These are phyloP conservation scores for Asterophora lycoperdoides DNA, from an alignment of 768 basidiomycete species.

Conservation along the genomic window DNA sequence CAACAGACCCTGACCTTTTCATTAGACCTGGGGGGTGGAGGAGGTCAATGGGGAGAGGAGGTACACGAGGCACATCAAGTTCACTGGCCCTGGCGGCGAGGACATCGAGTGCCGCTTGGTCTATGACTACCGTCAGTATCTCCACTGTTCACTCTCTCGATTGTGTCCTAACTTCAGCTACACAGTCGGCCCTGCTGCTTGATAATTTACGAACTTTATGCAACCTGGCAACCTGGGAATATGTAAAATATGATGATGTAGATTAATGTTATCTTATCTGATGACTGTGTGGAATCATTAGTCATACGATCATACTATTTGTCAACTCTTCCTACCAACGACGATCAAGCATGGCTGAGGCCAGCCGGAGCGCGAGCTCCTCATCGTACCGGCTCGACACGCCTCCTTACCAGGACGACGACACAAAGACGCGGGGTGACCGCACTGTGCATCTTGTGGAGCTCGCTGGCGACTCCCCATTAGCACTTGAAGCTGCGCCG, in stretches of 20 bases:
- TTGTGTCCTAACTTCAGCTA: neutral
- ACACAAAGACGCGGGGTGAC: slow-evolving; percentile 2
- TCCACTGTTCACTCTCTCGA: neutral
- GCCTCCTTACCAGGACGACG: neutral
- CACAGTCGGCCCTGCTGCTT: neutral
- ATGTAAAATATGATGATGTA: too few species aligned
- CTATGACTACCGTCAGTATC: slow-evolving; percentile 63
- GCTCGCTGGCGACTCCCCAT: slow-evolving; percentile 9
- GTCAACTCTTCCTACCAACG: neutral
- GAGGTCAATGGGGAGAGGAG: slow-evolving; percentile 54
- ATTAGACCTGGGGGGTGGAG: slow-evolving; percentile 61
- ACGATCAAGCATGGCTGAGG: slow-evolving; percentile 10
- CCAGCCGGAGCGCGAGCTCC: slow-evolving; percentile 12
- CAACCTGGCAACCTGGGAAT: too few species aligned
- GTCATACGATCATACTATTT: neutral
- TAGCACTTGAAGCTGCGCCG: slow-evolving; percentile 17
- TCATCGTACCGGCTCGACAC: slow-evolving; percentile 5
- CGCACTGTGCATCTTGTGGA: slow-evolving; percentile 10
- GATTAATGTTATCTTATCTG: slow-evolving; percentile 1
- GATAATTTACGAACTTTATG: neutral
- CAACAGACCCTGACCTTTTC: neutral
- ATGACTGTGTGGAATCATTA: neutral
- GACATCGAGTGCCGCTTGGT: slow-evolving; percentile 53
- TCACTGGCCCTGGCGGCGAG: slow-evolving; percentile 56
- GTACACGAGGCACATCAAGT: slow-evolving; percentile 57